Base-by-base conservation (phyloP, 2,329 filamentous ascomycete genomes). In the Geosmithia putterillii region DNA sequence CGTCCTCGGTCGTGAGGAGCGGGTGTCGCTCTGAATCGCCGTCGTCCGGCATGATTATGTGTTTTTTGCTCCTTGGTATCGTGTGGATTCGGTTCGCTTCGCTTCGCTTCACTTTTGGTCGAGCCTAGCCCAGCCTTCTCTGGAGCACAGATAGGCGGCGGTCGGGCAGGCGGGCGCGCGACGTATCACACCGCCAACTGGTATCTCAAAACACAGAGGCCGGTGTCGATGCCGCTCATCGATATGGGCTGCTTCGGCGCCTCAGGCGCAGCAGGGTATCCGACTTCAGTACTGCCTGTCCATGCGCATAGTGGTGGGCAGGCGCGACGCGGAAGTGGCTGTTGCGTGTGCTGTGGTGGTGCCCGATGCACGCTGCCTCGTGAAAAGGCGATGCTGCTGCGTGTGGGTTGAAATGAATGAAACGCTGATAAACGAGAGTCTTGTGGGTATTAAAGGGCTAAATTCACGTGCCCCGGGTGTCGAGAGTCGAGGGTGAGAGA, bases 1-100 rank as follows among this genome's bases (percentile, higher is more conserved):
- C 56, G 42, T 61, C 59, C 18, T 58, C 53, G 23, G 54, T 46
- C 28, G 57, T 54, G 19, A 58, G 49, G 40, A 61, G 51, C 36
- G 57, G 52, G 43, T 59, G 56, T 19, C 25, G 40, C 25, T 42
- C 40, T 32, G 57, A 52, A 42, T 58, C 55, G 19, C 15, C n/a
- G 22, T 40, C 38, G 8, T 20, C 40, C 12, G 40, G 12, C 40
- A 35, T 36, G 14, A 12, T 36, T 32, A 9, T 14, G 10, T 12
- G 10, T 6, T 32, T 12, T 7, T 6, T 12, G 10, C 28, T 32
- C 36, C 14, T 38, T 32, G 10, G 10, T 32, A 14, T 12, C 28
- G 10, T 14, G 28, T 32, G 10, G 10, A 12, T 6, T 32, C 28
- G 5, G 28, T 7, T 32, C 28, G 28, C 3, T 32, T 32, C 28